Base-by-base conservation (phyloP, 805 yeast species). In the Zygosaccharomyces bisporus region DNA sequence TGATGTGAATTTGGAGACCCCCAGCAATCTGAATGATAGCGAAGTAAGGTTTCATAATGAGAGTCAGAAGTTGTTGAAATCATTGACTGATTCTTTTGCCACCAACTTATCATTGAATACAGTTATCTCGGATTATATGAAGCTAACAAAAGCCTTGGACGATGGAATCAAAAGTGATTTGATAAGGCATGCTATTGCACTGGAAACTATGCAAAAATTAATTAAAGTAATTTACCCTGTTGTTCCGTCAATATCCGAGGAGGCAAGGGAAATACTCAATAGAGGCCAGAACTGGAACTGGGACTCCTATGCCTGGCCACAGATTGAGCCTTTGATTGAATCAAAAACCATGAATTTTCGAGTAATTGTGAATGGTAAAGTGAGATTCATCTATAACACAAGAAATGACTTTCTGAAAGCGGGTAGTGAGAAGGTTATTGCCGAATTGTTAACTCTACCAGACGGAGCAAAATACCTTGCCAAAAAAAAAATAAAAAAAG, bases 101-200 rank as follows among this genome's bases (percentile, higher is more conserved):
- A 69, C 66, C 1, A 74, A 77, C 0, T 65, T 84, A 20, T 73
- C 89, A 0, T 69, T 91, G 60, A 91, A 93, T 63, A 90, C 96
- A 0, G 80, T 88, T 1, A 77, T 93, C 18, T 86, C 97, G 0
- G 95, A 89, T 59, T 84, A 80, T 57, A 91, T 89, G 96, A 93
- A 89, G 57, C 62, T 82, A 39, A 83, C 95, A 8, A 77, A 80
- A 54, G 52, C 70, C 1, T 54, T 86, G 13, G 56, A 62, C 2
- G 50, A 60, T 2, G 73, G 75, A 0, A 34, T 70, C 3, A 72
- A 73, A 29, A 57, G 66, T 5, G 54, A 64, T 1, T 51, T 60
- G 1, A 65, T 78, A 7, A 61, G 67, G 33, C 50, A 61, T 0
- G 67, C 65, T 0, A 47, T 86, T n/a, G 54, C 77, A 8, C 51